Evolutionary conservation across 768 basidiomycete genomes (phyloP).

Genomic region (Mrakia gelida): DNA sequence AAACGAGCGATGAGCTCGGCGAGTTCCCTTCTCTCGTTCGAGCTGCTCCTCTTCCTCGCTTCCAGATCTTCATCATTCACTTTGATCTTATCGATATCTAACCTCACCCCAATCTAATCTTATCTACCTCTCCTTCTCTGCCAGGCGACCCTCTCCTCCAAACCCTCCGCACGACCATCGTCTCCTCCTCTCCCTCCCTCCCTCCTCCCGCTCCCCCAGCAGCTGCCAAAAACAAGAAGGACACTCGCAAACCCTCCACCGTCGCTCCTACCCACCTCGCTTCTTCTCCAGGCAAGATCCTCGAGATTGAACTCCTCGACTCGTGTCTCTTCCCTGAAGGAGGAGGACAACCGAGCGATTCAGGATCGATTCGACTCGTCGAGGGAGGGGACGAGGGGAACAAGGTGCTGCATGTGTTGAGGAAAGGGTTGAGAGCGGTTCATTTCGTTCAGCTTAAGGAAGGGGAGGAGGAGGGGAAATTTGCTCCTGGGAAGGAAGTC

Average conservation of each 20-base stretch:
- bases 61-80: background rate
- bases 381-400: constrained; percentile 44
- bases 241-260: background rate
- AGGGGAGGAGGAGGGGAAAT: constrained; percentile 35
- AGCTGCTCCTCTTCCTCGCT: background rate
- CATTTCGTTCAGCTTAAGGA: constrained; percentile 57
- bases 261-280: constrained; percentile 46
- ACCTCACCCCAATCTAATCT: too few species aligned
- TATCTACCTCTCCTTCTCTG: constrained; percentile 8
- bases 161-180: constrained; percentile 44
- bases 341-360: constrained; percentile 74
- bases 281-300: constrained; percentile 44
- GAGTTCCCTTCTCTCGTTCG: background rate
- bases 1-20: background rate
- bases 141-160: constrained; percentile 69
- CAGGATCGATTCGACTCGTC: constrained; percentile 52
- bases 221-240: constrained; percentile 11
- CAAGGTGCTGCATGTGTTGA: constrained; percentile 62
- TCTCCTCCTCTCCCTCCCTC: constrained; percentile 37
- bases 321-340: constrained; percentile 22
- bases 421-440: constrained; percentile 68
- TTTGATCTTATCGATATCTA: too few species aligned
- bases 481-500: constrained; percentile 54
- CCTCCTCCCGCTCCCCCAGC: constrained; percentile 5
- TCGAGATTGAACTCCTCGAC: constrained; percentile 25